Base-by-base conservation (phyloP, 306 rosid species). In the Hippophae tibetana region DNA sequence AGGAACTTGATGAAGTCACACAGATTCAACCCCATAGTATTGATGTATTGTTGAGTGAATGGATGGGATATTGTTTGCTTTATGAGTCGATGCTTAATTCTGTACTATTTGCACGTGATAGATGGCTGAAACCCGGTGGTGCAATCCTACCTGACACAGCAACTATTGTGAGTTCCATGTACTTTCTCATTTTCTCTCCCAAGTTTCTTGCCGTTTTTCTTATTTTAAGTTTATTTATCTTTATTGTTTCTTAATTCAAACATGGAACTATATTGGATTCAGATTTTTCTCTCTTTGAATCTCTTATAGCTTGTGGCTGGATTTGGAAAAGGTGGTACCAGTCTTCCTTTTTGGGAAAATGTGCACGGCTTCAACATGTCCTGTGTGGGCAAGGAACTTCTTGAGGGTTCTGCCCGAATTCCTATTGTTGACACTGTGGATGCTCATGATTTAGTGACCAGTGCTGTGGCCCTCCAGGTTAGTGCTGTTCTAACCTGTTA, bases 51-150 rank as follows among this genome's bases (percentile, higher is more conserved):
- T 47, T 88, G 53, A 92, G 99, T 75, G 95, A 92, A 75, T 92
- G 99, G 99, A 92, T 92, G 95, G 96, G 99, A 25, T 92, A 92
- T 72, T 92, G 99, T 85, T 55, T 92, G 62, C 76, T 87, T 41
- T 92, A 87, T 8, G 99, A 92, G 77, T 82, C 99, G 70, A 88
- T 88, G 96, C 95, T 92, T 47, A 86, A 88, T 64, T 92, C 95
- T 27, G 94, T 92, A 47, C 99, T 88, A 47, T 86, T 72, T 78
- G 96, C 99, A 26, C 86, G 99, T 53, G 99, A 92, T 69, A 78
- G 67, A 52, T 92, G 92, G 92, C 73, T 92, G 86, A 92, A 86
- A 74, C 93, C 94, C 70, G 94, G 95, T 64, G 94, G 99, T 56
- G 96, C 96, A 51, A 85, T 88, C 66, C 95, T 92, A 63, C 99